These are phyloP conservation scores for Agrocybe chaxingu DNA, from an alignment of 768 basidiomycete species.

Conservation along the genomic window DNA sequence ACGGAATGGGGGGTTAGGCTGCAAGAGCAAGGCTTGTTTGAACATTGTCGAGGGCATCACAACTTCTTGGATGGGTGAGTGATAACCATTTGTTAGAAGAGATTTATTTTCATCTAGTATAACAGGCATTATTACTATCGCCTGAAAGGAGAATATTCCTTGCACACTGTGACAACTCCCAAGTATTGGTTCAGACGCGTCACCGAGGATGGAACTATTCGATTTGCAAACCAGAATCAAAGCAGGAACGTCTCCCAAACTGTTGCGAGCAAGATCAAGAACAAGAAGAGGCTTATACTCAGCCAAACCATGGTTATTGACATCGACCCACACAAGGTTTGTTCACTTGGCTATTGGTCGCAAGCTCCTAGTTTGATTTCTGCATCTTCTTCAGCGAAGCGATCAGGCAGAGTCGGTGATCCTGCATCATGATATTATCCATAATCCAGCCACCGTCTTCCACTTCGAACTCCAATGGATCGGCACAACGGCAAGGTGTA, in stretches of 20 bases:
- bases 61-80: constrained; percentile 85
- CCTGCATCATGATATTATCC: constrained; percentile 91
- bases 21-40: constrained; percentile 79
- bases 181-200: constrained; percentile 65
- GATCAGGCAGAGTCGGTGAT: constrained; percentile 87
- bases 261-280: constrained; percentile 37
- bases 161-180: constrained; percentile 54
- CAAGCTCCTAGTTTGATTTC: constrained; percentile 2
- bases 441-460: constrained; percentile 92
- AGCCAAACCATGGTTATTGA: constrained; percentile 93
- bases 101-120: constrained; percentile 1
- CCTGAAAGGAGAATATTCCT: constrained; percentile 71
- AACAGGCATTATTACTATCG: constrained; percentile 86
- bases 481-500: constrained; percentile 85
- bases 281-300: constrained; percentile 64
- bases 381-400: constrained; percentile 49
- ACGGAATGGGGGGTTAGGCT: constrained; percentile 75
- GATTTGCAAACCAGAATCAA: constrained; percentile 8
- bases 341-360: constrained; percentile 1
- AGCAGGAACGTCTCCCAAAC: constrained; percentile 7
- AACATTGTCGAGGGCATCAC: constrained; percentile 76
- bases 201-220: constrained; percentile 37
- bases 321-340: constrained; percentile 72
- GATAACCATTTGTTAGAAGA: not conserved
- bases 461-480: constrained; percentile 99